These are phyloP conservation scores for Phalaenopsis equestris DNA, from an alignment of 106 monocot genomes.

Conservation along the genomic window DNA sequence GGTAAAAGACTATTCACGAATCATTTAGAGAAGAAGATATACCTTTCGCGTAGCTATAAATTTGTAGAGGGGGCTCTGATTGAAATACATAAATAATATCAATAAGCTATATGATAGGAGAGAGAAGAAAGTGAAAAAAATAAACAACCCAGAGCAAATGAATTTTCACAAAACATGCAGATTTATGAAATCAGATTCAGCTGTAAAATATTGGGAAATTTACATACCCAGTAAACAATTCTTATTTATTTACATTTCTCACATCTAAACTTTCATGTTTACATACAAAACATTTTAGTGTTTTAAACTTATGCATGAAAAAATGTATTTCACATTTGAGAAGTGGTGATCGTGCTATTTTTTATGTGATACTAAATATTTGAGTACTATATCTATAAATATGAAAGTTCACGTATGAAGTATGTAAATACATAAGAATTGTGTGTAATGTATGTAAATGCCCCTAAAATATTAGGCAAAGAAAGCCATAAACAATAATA, in stretches of 20 bases:
- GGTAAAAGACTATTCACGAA: background rate
- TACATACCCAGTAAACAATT: too few relatives aligned
- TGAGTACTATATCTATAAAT: too few relatives aligned
- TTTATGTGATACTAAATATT: too few relatives aligned
- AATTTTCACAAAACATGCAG: background rate
- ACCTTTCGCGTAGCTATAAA: constrained; percentile 79
- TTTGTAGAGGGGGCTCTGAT: constrained; percentile 93
- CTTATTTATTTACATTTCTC: too few relatives aligned
- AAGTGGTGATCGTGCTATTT: too few relatives aligned
- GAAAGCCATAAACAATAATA: constrained; percentile 5
- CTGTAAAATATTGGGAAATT: background rate
- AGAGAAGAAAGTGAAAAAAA: background rate
- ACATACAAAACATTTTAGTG: too few relatives aligned
- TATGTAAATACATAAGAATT: too few relatives aligned
- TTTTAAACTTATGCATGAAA: too few relatives aligned
- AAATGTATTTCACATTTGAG: too few relatives aligned
- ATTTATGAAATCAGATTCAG: background rate
- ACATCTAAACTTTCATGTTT: too few relatives aligned
- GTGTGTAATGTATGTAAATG: too few relatives aligned
- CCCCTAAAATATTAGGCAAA: background rate
- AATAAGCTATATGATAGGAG: background rate
- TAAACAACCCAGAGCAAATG: background rate
- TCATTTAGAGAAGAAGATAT: background rate
- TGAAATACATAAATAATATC: constrained; percentile 15
- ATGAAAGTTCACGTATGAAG: too few relatives aligned